These are phyloP conservation scores for Trichoderma cornu-damae DNA, from an alignment of 2,329 filamentous ascomycete species.

Conservation along the genomic window DNA sequence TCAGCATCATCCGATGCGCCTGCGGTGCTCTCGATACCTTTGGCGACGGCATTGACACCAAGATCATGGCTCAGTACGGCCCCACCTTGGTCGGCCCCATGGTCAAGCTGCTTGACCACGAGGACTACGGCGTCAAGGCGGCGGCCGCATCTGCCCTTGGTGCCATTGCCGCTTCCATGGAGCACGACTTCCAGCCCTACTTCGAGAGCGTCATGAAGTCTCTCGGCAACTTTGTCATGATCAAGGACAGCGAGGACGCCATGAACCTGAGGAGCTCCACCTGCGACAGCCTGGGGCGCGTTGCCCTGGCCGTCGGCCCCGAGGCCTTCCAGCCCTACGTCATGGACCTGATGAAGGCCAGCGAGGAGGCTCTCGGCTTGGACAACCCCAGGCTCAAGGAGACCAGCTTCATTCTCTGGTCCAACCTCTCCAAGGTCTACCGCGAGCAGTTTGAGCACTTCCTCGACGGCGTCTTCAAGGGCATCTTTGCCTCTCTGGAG, in stretches of 20 bases:
- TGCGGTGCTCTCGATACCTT: conserved; percentile 89
- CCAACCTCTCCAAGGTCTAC: conserved; percentile 89
- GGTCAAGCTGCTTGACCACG: conserved; percentile 74
- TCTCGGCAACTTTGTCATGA: conserved; percentile 75
- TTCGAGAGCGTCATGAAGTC: conserved; percentile 86
- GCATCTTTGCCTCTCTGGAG: conserved; percentile 77
- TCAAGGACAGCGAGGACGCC: conserved; percentile 87
- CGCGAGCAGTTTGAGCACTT: conserved; percentile 76
- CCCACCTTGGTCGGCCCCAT: conserved; percentile 78
- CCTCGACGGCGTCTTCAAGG: conserved; percentile 70
- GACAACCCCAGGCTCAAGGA: conserved; percentile 89
- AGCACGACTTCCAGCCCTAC: conserved; percentile 80
- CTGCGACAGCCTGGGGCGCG: conserved; percentile 88
- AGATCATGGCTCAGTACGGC: conserved; percentile 75
- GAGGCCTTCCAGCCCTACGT: conserved; percentile 89
- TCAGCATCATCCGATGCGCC: conserved; percentile 82
- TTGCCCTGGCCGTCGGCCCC: conserved; percentile 80
- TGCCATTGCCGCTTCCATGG: conserved; percentile 80
- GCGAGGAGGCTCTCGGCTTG: conserved; percentile 82
- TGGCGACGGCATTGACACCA: conserved; percentile 76
- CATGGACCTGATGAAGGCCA: conserved; percentile 81
- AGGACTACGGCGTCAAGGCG: conserved; percentile 84
- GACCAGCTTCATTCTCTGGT: conserved; percentile 97
- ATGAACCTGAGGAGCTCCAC: conserved; percentile 84
- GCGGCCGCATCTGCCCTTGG: conserved; percentile 85